A percentile compares a stretch with the other conserved stretches of the same genome.
phyloP scores from a whole-genome alignment of 169 alveolate genomes.

The Cystoisospora suis region DNA sequence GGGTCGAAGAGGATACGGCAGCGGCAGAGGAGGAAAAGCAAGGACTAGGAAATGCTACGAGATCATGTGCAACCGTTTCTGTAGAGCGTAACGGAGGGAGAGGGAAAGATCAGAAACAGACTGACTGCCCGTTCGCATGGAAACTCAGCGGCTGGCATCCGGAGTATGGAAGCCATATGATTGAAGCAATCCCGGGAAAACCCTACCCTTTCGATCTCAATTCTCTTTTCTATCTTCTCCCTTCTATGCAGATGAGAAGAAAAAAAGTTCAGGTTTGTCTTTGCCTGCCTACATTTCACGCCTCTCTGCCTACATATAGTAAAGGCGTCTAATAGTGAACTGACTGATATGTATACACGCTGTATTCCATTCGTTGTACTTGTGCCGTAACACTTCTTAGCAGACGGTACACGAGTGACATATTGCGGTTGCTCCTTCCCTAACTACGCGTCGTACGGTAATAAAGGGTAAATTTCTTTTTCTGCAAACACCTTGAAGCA shows the following conservation, averaged over 20 bases:
- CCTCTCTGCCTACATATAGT: background rate
- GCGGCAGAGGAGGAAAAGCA: background rate
- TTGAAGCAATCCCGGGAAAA: constrained; percentile 62
- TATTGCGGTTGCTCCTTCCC: too few relatives aligned
- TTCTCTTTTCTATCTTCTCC: constrained; percentile 2
- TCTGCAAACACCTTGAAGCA: too few relatives aligned
- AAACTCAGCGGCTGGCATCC: constrained; percentile 58
- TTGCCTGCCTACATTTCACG: background rate
- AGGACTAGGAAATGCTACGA: too few relatives aligned
- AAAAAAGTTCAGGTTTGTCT: constrained; percentile 36
- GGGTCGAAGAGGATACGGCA: background rate
- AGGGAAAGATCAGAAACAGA: too few relatives aligned
- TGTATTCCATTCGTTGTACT: background rate
- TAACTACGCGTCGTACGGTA: too few relatives aligned
- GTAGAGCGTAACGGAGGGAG: too few relatives aligned
- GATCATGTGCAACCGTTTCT: too few relatives aligned
- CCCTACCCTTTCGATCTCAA: constrained; percentile 28
- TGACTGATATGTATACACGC: background rate
- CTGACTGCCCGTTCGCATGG: too few relatives aligned
- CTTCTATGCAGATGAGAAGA: constrained; percentile 23
- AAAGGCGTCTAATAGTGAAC: background rate
- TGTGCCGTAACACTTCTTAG: background rate
- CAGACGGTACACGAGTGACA: too few relatives aligned
- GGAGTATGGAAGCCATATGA: constrained; percentile 56
- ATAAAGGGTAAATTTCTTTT: too few relatives aligned